Conservation (phyloP, 768 basidiomycete genomes). For the Pholiota conissans region DNA sequence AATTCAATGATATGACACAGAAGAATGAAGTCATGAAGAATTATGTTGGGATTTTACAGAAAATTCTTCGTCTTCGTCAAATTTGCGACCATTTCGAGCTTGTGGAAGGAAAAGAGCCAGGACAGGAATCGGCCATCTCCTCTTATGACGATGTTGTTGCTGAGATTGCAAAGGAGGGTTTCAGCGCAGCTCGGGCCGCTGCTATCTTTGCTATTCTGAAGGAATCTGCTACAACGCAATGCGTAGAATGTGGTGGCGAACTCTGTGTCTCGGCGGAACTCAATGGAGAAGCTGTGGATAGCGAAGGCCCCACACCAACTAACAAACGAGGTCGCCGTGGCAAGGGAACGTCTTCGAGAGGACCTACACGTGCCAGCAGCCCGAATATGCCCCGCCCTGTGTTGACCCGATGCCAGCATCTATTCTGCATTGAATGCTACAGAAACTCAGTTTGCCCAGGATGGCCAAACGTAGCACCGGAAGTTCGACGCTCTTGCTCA, state of each 20-base stretch:
- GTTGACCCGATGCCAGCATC: constrained; percentile 91
- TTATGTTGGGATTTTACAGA: constrained; percentile 95
- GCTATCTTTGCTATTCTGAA: constrained; percentile 85
- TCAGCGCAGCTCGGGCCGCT: constrained; percentile 70
- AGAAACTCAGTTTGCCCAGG: constrained; percentile 72
- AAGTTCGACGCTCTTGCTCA: constrained; percentile 65
- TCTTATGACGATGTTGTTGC: constrained; percentile 81
- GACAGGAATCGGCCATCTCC: constrained; percentile 36
- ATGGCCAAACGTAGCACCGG: constrained; percentile 72
- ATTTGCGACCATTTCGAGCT: constrained; percentile 97
- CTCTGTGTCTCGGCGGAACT: constrained; percentile 56
- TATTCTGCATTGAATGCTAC: constrained; percentile 90
- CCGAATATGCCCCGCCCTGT: constrained; percentile 65
- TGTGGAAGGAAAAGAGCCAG: constrained; percentile 65
- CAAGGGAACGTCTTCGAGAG: constrained; percentile 60
- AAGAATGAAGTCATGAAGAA: constrained; percentile 98
- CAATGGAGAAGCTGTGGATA: constrained; percentile 44
- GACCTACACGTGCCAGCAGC: constrained; percentile 72
- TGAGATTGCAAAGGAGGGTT: constrained; percentile 75
- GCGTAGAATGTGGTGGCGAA: constrained; percentile 84
- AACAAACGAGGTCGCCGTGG: constrained; percentile 48
- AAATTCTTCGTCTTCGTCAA: constrained; percentile 93
- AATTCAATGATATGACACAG: constrained; percentile 83
- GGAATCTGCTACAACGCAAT: constrained; percentile 86
- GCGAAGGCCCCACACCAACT: constrained; percentile 44